These are phyloP conservation scores for Carex cristatella DNA, from an alignment of 176 grass and related monocot species.

Conservation along the genomic window DNA sequence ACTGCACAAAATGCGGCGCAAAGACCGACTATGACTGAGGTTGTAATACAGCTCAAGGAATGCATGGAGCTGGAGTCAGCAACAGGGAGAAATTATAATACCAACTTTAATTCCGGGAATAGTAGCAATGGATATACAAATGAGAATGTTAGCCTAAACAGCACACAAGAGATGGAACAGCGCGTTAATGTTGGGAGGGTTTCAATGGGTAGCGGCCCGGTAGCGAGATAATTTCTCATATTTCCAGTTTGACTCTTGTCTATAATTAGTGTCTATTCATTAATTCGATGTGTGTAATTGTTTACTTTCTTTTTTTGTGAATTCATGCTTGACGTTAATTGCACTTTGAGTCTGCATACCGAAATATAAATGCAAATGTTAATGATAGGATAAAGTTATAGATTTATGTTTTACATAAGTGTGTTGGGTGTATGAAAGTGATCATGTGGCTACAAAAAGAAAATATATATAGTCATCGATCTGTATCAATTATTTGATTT, in stretches of 20 bases:
- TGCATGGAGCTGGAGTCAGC: constrained; percentile 37
- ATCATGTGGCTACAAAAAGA: no score
- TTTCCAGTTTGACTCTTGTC: background rate
- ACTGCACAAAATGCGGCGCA: background rate
- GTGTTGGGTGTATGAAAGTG: no score
- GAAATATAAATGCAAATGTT: background rate
- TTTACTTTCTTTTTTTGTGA: background rate
- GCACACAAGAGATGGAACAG: constrained; percentile 28
- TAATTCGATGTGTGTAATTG: background rate
- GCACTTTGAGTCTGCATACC: background rate
- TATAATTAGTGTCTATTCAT: background rate
- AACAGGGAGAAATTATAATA: background rate
- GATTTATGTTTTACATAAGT: no score
- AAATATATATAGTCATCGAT: no score
- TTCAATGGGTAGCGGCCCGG: constrained; percentile 22
- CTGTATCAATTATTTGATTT: no score
- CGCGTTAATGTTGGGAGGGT: constrained; percentile 15
- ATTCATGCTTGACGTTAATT: background rate
- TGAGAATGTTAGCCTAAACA: constrained; percentile 23
- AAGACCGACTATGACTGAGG: constrained; percentile 46
- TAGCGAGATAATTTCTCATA: constrained; percentile 21
- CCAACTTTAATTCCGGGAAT: background rate
- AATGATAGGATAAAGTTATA: background rate
- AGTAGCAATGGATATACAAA: constrained; percentile 2
- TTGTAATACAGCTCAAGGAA: constrained; percentile 41